phyloP scores from a whole-genome alignment of 768 basidiomycete species.

The Phaeotremella fagi region DNA sequence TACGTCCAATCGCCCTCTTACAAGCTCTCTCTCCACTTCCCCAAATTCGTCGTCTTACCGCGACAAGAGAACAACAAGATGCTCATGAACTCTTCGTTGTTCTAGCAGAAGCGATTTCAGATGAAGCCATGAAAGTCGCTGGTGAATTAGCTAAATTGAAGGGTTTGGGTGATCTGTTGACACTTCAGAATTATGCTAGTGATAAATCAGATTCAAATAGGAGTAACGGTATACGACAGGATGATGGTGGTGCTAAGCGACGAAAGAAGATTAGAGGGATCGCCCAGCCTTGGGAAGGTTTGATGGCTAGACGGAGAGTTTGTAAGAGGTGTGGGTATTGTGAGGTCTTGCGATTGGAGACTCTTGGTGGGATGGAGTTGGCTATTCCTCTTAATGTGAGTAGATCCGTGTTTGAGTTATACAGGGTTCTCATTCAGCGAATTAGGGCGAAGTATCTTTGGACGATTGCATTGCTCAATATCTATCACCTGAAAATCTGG shows the following conservation, averaged over 20 bases:
- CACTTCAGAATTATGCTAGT: constrained; percentile 23
- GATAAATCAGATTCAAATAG: background rate
- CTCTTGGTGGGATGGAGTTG: constrained; percentile 55
- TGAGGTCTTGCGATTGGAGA: constrained; percentile 70
- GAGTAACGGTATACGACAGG: background rate
- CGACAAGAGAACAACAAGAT: constrained; percentile 92
- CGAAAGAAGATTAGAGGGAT: constrained; percentile 23
- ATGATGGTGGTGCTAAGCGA: constrained; percentile 11
- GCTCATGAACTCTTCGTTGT: constrained; percentile 97
- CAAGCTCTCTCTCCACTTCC: constrained; percentile 59
- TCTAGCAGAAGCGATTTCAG: constrained; percentile 80
- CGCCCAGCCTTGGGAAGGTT: constrained; percentile 58
- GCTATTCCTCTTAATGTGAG: constrained; percentile 38
- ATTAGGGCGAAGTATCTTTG: constrained; percentile 52
- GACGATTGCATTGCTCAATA: constrained; percentile 84
- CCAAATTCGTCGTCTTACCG: constrained; percentile 53
- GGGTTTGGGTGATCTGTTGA: constrained; percentile 57
- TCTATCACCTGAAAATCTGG: constrained; percentile 77
- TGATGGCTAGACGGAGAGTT: constrained; percentile 82
- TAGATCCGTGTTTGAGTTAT: background rate
- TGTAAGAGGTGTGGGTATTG: constrained; percentile 89
- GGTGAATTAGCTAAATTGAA: constrained; percentile 66
- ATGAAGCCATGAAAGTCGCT: constrained; percentile 70
- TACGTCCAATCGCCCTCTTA: constrained; percentile 71
- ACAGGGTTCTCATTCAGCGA: background rate